Percentiles rank a stretch among this genome's conserved stretches.
Conservation (phyloP, 2,329 filamentous ascomycete species). For the Stemphylium lycopersici region DNA sequence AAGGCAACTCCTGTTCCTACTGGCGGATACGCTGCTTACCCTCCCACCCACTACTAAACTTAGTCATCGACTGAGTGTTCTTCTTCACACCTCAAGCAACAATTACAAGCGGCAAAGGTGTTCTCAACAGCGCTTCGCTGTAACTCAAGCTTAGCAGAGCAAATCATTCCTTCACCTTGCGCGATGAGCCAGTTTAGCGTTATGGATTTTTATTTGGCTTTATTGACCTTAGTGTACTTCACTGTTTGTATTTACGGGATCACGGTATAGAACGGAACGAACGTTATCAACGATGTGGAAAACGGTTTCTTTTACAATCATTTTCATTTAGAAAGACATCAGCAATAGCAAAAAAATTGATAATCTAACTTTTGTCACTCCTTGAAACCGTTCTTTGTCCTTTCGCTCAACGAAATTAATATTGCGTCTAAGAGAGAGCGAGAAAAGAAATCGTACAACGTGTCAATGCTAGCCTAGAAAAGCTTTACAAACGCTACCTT, state of each 20-base stretch:
- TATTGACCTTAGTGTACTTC: slow-evolving; percentile 12
- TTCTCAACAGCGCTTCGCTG: slow-evolving; percentile 11
- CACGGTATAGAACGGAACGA: slow-evolving; percentile 4
- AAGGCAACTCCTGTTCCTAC: slow-evolving; percentile 19
- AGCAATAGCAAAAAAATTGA: slow-evolving; percentile 3
- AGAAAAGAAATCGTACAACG: neutral
- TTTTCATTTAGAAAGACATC: neutral
- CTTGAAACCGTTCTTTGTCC: slow-evolving; percentile 1
- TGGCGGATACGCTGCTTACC: slow-evolving; percentile 13
- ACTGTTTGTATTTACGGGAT: slow-evolving; percentile 17
- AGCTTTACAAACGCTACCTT: no score
- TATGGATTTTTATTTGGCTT: slow-evolving; percentile 3
- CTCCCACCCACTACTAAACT: slow-evolving; percentile 16
- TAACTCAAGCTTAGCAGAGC: slow-evolving; percentile 4
- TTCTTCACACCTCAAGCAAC: slow-evolving; percentile 8
- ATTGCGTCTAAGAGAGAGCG: neutral
- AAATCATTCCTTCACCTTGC: slow-evolving; percentile 26
- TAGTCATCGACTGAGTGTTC: neutral
- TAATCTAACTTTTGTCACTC: slow-evolving; percentile 14
- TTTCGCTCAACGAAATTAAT: neutral
- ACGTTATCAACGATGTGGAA: neutral
- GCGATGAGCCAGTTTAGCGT: slow-evolving; percentile 29
- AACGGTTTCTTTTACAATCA: neutral
- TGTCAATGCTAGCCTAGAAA: no score
- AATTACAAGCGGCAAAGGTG: slow-evolving; percentile 13